Evolutionary conservation across 2,329 filamentous ascomycete genomes (phyloP).

Genomic region (Elsinoe necatrix): DNA sequence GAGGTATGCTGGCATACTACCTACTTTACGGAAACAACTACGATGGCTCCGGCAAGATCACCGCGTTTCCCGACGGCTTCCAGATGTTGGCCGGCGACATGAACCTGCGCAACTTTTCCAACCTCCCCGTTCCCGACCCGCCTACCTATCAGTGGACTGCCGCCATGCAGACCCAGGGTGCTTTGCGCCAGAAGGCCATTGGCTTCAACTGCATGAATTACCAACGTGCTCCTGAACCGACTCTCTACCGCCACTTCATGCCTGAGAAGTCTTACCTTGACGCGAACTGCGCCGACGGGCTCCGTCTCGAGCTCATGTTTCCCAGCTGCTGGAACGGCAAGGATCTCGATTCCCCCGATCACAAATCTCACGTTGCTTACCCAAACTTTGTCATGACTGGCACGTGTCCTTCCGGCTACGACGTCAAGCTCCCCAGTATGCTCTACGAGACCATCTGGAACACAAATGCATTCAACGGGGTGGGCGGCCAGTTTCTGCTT

Average conservation of each 20-base stretch:
- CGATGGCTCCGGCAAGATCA: conserved; percentile 34
- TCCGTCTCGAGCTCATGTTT: conserved; percentile 80
- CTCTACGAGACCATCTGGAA: conserved; percentile 83
- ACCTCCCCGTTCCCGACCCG: conserved; percentile 55
- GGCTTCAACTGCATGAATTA: conserved; percentile 98
- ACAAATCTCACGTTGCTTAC: conserved; percentile 65
- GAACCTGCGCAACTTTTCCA: conserved; percentile 57
- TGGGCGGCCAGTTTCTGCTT: conserved; percentile 62
- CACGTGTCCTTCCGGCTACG: conserved; percentile 61
- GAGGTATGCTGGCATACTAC: conserved; percentile 90
- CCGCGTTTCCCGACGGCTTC: conserved; percentile 68
- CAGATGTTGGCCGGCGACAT: conserved; percentile 73
- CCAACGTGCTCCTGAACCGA: conserved; percentile 52
- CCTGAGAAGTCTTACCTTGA: conserved; percentile 75
- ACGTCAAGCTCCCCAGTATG: conserved; percentile 61
- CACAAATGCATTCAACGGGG: conserved; percentile 55
- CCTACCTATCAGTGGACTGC: conserved; percentile 63
- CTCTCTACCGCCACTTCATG: conserved; percentile 72
- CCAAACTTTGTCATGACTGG: conserved; percentile 69
- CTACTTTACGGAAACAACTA: conserved; percentile 56
- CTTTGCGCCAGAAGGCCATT: conserved; percentile 69
- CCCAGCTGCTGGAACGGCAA: conserved; percentile 82
- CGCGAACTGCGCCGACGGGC: conserved; percentile 68
- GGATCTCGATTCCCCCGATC: conserved; percentile 45
- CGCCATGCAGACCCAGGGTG: conserved; percentile 58